A percentile compares a stretch with the other conserved stretches of the same genome.
phyloP scores from a whole-genome alignment of 2,329 filamentous ascomycete genomes.

The Paraconiothyrium brasiliense region DNA sequence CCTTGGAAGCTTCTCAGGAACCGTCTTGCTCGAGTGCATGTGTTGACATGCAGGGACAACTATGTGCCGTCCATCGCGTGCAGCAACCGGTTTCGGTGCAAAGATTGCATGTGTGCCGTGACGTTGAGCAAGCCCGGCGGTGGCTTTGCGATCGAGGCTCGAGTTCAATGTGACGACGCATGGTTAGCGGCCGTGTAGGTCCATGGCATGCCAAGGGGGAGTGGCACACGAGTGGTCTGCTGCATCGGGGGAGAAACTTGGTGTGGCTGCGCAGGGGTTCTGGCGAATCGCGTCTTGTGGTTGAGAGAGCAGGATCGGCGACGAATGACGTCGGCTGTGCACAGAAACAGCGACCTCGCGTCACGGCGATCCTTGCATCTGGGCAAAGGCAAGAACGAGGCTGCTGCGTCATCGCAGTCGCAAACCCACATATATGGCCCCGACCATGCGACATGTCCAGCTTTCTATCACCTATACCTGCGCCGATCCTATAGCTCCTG shows the following conservation, averaged over 20 bases:
- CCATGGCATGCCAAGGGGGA: background rate
- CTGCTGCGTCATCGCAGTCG: conserved; percentile 20
- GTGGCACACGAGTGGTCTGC: background rate
- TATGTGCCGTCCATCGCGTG: background rate
- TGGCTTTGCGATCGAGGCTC: conserved; percentile 15
- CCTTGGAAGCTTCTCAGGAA: background rate
- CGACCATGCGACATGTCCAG: background rate
- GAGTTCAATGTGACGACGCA: conserved; percentile 2
- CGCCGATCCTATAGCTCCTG: conserved; percentile 2
- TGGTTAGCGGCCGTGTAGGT: background rate
- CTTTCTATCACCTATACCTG: background rate
- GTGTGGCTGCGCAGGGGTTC: conserved; percentile 4
- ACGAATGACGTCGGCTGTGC: conserved; percentile 13
- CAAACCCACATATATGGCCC: conserved; percentile 13
- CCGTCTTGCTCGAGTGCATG: background rate
- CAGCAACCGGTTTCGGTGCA: background rate
- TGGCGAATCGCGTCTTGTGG: background rate
- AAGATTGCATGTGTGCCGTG: background rate
- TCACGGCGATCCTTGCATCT: conserved; percentile 6
- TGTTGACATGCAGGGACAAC: conserved; percentile 1
- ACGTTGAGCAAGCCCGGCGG: conserved; percentile 3
- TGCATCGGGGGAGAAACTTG: conserved; percentile 5
- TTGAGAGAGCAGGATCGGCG: background rate
- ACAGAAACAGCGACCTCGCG: conserved; percentile 3
- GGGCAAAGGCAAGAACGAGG: conserved; percentile 16